Percentiles rank a stretch among this genome's conserved stretches.
Conservation (phyloP, 1,139 yeast species). For the Magnusiomyces paraingens region DNA sequence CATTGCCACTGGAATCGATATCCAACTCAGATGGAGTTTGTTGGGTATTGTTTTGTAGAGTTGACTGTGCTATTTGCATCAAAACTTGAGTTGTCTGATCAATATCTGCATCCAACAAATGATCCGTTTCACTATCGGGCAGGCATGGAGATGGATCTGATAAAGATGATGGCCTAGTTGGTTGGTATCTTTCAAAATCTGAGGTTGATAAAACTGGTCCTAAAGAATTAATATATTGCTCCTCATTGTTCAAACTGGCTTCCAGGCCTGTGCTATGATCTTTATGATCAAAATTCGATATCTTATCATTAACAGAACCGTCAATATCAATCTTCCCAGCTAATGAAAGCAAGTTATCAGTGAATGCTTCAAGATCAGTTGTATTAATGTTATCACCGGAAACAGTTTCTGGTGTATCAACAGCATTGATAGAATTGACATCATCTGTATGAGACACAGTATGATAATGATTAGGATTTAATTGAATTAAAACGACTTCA, state of each 20-base stretch:
- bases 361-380: slow-evolving; percentile 3
- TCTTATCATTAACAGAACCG: no score
- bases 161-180: not conserved
- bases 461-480: slow-evolving; percentile 7
- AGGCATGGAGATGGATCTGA: not conserved
- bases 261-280: not conserved
- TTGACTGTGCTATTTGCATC: slow-evolving; percentile 15
- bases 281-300: not conserved
- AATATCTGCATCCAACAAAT: slow-evolving; percentile 5
- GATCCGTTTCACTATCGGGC: no score
- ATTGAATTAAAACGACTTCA: slow-evolving; percentile 8
- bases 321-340: no score
- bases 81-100: slow-evolving; percentile 15
- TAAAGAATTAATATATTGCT: not conserved
- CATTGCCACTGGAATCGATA: not conserved
- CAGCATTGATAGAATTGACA: slow-evolving; percentile 10
- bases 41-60: slow-evolving; percentile 3
- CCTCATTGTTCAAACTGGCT: not conserved
- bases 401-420: not conserved
- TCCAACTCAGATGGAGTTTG: not conserved
- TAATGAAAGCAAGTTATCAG: not conserved
- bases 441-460: not conserved
- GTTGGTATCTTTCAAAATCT: slow-evolving; percentile 5
- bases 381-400: not conserved
- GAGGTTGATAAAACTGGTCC: slow-evolving; percentile 5